Conservation (phyloP, 108 stramenopile species). For the Skeletonema potamos region DNA sequence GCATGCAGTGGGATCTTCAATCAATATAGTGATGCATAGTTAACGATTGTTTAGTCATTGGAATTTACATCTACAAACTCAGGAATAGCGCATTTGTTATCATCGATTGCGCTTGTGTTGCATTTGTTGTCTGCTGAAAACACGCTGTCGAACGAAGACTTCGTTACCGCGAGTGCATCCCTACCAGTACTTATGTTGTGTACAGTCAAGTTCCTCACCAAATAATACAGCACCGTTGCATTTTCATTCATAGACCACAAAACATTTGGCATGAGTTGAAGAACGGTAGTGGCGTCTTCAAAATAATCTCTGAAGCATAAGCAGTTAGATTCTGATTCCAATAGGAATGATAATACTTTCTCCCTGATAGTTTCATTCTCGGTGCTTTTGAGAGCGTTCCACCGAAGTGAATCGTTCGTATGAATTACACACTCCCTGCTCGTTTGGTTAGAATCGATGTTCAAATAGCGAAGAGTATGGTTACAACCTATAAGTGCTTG, state of each 20-base stretch:
- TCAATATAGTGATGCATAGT: conserved; percentile 14
- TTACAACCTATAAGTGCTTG: not conserved
- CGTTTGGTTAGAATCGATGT: not conserved
- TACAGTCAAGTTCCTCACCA: not conserved
- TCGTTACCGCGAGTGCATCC: not conserved
- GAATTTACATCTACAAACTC: not conserved
- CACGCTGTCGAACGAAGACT: not conserved
- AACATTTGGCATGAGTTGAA: not conserved
- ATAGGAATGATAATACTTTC: not conserved
- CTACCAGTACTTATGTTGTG: not conserved
- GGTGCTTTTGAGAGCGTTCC: not conserved
- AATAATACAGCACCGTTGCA: not conserved
- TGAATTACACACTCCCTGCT: not conserved
- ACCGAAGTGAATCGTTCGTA: not conserved
- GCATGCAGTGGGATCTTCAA: conserved; percentile 59
- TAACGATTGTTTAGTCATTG: not conserved
- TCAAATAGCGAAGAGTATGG: conserved; percentile 1
- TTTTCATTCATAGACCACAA: not conserved
- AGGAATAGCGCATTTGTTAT: not conserved
- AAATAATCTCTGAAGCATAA: not conserved
- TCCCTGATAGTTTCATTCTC: not conserved
- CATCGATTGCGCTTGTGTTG: not conserved
- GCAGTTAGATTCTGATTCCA: not conserved
- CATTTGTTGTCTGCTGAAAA: not conserved
- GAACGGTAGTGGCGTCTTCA: not conserved